phyloP scores from a whole-genome alignment of 2,329 filamentous ascomycete genomes.

The Exophiala calicioides region DNA sequence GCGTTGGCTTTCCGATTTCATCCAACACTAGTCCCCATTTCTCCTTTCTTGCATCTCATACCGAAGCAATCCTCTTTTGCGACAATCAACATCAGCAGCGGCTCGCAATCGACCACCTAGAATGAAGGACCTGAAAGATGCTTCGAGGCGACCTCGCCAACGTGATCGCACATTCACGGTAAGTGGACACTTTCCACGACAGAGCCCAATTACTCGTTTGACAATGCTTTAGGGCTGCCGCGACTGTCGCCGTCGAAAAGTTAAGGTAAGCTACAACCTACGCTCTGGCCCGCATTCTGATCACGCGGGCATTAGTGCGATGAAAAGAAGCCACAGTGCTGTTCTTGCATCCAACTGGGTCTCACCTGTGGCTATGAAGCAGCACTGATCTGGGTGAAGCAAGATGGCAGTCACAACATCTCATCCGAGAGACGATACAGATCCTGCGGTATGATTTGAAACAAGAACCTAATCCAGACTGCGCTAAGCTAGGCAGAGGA shows the following conservation, averaged over 20 bases:
- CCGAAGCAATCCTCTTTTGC: not conserved
- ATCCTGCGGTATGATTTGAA: not conserved
- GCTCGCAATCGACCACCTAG: not conserved
- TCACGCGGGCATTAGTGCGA: constrained; percentile 1
- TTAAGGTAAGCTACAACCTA: constrained; percentile 1
- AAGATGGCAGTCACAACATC: constrained; percentile 1
- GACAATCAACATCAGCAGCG: not conserved
- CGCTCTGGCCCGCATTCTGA: not conserved
- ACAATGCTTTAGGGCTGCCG: constrained; percentile 1
- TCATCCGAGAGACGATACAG: not conserved
- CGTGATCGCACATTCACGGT: constrained; percentile 3
- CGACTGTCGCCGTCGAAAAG: not conserved
- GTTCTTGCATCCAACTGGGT: not conserved
- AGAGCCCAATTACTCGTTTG: not conserved
- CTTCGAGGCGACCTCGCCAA: not conserved
- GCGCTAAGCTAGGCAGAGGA: not conserved
- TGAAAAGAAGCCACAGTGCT: constrained; percentile 3
- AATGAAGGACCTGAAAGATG: not conserved
- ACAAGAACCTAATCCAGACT: not conserved
- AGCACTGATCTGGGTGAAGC: constrained; percentile 1
- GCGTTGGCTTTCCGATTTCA: not conserved
- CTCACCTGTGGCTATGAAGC: not conserved
- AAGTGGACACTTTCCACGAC: not conserved
- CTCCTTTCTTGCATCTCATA: constrained; percentile 1
- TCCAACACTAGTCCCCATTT: not conserved